A percentile compares a stretch with the other conserved stretches of the same genome.
phyloP scores from a whole-genome alignment of 2,329 filamentous ascomycete species.

The Proliferodiscus dingleyae region DNA sequence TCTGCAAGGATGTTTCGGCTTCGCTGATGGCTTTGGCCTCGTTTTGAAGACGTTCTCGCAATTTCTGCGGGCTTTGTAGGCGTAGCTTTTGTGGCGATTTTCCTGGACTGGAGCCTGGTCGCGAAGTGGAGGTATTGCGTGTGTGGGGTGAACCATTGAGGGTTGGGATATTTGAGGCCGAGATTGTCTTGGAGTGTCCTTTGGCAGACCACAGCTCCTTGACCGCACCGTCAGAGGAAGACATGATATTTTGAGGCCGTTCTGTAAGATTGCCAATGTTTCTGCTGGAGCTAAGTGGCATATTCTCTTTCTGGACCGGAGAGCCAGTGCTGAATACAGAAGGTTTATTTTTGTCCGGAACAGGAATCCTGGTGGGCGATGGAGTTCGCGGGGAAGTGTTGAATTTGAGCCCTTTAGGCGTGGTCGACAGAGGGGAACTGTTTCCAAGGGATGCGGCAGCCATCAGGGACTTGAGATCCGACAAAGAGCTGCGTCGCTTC shows the following conservation, averaged over 20 bases:
- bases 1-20: constrained; percentile 64
- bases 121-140: constrained; percentile 17
- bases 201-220: constrained; percentile 28
- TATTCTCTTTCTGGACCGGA: constrained; percentile 28
- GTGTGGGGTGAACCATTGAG: constrained; percentile 20
- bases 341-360: constrained; percentile 22
- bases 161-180: constrained; percentile 31
- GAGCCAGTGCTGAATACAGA: constrained; percentile 23
- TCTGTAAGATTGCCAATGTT: constrained; percentile 28
- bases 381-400: constrained; percentile 29
- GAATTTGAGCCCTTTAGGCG: constrained; percentile 19
- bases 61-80: constrained; percentile 66
- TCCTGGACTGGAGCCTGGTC: constrained; percentile 18
- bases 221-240: constrained; percentile 19
- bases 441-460: constrained; percentile 50
- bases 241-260: constrained; percentile 29
- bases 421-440: constrained; percentile 32
- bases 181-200: constrained; percentile 24
- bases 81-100: constrained; percentile 46
- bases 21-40: constrained; percentile 72
- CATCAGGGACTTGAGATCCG: constrained; percentile 72
- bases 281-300: constrained; percentile 13
- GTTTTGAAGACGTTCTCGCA: constrained; percentile 78
- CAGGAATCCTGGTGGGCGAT: constrained; percentile 30
- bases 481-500: constrained; percentile 87